These are phyloP conservation scores for Diddensiella santjacobensis DNA, from an alignment of 805 yeast genomes.

Conservation along the genomic window DNA sequence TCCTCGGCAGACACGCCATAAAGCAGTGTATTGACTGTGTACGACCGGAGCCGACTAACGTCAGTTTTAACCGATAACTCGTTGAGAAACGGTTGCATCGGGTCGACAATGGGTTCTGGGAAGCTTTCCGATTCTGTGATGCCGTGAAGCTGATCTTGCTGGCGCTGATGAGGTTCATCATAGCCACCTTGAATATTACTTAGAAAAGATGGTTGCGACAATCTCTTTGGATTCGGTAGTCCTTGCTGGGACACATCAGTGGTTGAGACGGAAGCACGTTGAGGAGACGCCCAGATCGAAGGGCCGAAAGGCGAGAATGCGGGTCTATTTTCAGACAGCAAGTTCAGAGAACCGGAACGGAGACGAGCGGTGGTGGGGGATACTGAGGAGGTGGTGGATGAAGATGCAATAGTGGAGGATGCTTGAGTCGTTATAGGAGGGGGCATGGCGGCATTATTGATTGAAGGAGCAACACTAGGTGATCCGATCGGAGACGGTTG, in stretches of 20 bases:
- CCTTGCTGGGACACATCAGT: conserved; percentile 1
- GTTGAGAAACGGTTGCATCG: conserved; percentile 29
- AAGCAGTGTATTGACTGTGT: conserved; percentile 28
- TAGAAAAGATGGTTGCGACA: conserved; percentile 4
- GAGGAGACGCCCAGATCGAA: conserved; percentile 27
- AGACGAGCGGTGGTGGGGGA: conserved; percentile 18
- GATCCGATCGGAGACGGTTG: conserved; percentile 22
- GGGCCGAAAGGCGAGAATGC: conserved; percentile 28
- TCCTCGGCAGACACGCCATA: conserved; percentile 14
- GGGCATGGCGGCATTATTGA: background rate
- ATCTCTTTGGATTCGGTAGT: conserved; percentile 8
- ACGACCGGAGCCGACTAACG: conserved; percentile 30
- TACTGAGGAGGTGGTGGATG: conserved; percentile 7
- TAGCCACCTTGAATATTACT: background rate
- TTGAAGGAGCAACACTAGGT: conserved; percentile 10
- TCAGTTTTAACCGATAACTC: conserved; percentile 33
- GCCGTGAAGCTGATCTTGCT: conserved; percentile 8
- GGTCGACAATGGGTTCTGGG: conserved; percentile 19
- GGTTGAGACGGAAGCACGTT: background rate
- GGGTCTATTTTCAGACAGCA: conserved; percentile 26
- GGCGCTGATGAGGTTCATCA: conserved; percentile 7
- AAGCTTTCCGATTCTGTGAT: conserved; percentile 8
- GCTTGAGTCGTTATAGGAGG: conserved; percentile 7
- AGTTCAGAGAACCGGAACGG: conserved; percentile 28
- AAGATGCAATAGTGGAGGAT: conserved; percentile 12